Evolutionary conservation across 495 filamentous ascomycete species (phyloP).

Genomic region (Paragyromitra xinjiangensis): DNA sequence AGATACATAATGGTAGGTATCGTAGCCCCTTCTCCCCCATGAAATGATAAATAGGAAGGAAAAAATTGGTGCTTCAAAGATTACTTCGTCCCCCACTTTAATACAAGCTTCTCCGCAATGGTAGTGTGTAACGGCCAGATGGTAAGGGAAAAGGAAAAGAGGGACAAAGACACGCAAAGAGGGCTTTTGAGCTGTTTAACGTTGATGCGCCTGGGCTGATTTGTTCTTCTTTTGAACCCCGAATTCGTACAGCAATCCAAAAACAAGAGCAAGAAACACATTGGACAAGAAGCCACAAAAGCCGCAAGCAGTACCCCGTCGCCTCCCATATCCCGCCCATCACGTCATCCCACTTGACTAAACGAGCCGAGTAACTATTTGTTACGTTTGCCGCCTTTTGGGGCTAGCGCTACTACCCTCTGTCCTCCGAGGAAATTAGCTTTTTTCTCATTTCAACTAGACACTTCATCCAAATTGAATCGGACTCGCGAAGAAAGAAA

Average conservation of each 20-base stretch:
- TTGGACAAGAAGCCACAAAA: constrained; percentile 26
- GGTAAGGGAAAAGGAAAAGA: constrained; percentile 23
- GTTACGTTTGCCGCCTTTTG: constrained; percentile 41
- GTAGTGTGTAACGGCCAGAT: background rate
- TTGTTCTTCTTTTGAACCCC: constrained; percentile 6
- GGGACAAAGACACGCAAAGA: constrained; percentile 22
- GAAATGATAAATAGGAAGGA: constrained; percentile 4
- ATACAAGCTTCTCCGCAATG: constrained; percentile 18
- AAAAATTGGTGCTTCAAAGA: constrained; percentile 25
- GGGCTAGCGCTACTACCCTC: constrained; percentile 15
- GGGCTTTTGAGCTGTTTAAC: constrained; percentile 38
- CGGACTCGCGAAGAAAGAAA: background rate
- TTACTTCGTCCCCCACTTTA: constrained; percentile 14
- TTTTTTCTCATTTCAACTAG: constrained; percentile 7
- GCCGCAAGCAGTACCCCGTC: constrained; percentile 15
- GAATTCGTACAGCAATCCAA: constrained; percentile 41
- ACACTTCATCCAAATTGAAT: constrained; percentile 8
- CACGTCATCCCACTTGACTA: background rate
- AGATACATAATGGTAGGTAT: constrained; percentile 32
- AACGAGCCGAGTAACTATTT: constrained; percentile 13
- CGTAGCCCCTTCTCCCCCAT: background rate
- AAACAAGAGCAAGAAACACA: constrained; percentile 35
- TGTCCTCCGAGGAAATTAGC: constrained; percentile 42
- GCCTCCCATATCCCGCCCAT: background rate
- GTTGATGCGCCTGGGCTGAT: constrained; percentile 38